Evolutionary conservation across 306 rosid species (phyloP).

Genomic region (apple (Malus domestica)): ASM211411v1 NC_041791.1:4522501-4523000

Average conservation of each 20-base stretch:
- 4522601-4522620: constrained; percentile 44
- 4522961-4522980: too few relatives aligned
- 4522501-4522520: constrained; percentile 71
- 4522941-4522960: too few relatives aligned
- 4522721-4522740: not conserved
- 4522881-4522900: too few relatives aligned
- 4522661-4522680: too few relatives aligned
- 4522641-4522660: constrained; percentile 32
- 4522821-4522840: too few relatives aligned
- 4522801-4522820: too few relatives aligned
- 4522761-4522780: not conserved
- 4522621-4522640: constrained; percentile 67
- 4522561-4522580: constrained; percentile 71
- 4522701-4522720: not conserved
- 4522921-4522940: too few relatives aligned
- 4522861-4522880: too few relatives aligned
- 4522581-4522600: constrained; percentile 67
- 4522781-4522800: not conserved
- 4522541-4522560: constrained; percentile 55
- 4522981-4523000: too few relatives aligned
- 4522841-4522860: too few relatives aligned
- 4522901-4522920: too few relatives aligned
- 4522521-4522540: constrained; percentile 42
- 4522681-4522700: not conserved
- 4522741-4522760: not conserved